phyloP scores from a whole-genome alignment of 805 yeast genomes.

The Schizosaccharomyces japonicus region DNA sequence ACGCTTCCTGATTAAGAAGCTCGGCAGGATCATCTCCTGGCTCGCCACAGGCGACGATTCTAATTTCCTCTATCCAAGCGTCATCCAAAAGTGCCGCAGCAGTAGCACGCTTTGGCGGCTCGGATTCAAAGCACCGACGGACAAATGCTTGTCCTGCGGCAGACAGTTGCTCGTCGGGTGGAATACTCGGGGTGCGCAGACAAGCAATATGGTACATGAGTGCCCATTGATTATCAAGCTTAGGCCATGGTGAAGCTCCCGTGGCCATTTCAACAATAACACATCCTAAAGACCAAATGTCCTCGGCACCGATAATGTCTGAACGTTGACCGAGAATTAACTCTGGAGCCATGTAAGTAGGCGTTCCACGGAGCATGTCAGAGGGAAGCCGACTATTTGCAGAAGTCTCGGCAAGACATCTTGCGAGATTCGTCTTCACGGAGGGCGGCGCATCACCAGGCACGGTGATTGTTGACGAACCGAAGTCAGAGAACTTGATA shows the following conservation, averaged over 20 bases:
- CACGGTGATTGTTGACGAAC: slow-evolving; percentile 71
- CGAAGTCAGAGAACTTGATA: slow-evolving; percentile 87
- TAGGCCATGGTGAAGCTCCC: slow-evolving; percentile 90
- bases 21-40: too few relatives aligned
- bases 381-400: too few relatives aligned
- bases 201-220: slow-evolving; percentile 96
- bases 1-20: too few relatives aligned
- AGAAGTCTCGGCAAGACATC: too few relatives aligned
- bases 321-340: slow-evolving; percentile 54
- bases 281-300: slow-evolving; percentile 94
- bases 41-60: slow-evolving; percentile 11
- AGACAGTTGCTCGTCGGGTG: slow-evolving; percentile 54
- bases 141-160: slow-evolving; percentile 49
- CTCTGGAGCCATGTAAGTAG: slow-evolving; percentile 98
- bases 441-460: slow-evolving; percentile 14
- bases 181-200: slow-evolving; percentile 73
- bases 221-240: slow-evolving; percentile 91
- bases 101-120: slow-evolving; percentile 54
- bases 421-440: too few relatives aligned
- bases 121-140: slow-evolving; percentile 52
- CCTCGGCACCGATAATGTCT: slow-evolving; percentile 43
- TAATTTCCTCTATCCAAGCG: slow-evolving; percentile 44
- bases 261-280: slow-evolving; percentile 92
- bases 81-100: slow-evolving; percentile 70
- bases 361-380: slow-evolving; percentile 66